phyloP scores from a whole-genome alignment of 2,329 filamentous ascomycete genomes.

The Simplicillium aogashimaense region DNA sequence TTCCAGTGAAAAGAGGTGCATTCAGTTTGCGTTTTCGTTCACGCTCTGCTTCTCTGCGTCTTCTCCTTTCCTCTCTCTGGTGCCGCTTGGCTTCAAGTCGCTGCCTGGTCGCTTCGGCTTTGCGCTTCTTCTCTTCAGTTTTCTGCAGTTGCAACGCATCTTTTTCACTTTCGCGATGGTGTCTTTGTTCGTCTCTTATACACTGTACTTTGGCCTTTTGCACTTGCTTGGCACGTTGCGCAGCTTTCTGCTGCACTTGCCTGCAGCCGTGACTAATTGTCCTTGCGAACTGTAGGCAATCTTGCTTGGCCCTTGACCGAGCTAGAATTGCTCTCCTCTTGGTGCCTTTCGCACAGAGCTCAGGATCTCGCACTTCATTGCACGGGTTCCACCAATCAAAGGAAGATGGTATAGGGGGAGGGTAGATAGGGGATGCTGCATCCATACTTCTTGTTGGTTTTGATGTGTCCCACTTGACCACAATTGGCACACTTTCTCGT shows the following conservation, averaged over 20 bases:
- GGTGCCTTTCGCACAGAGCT: slow-evolving; percentile 4
- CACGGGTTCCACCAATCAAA: slow-evolving; percentile 23
- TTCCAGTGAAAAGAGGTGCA: background rate
- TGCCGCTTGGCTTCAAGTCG: background rate
- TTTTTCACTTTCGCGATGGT: background rate
- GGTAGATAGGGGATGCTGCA: background rate
- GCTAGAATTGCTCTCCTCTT: background rate
- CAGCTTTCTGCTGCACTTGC: slow-evolving; percentile 5
- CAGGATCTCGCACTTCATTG: slow-evolving; percentile 6
- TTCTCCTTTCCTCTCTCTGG: slow-evolving; percentile 1
- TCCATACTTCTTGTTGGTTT: slow-evolving; percentile 93
- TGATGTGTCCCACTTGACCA: slow-evolving; percentile 93
- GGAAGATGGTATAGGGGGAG: slow-evolving; percentile 11
- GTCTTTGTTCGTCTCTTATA: slow-evolving; percentile 6
- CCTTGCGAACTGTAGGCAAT: background rate
- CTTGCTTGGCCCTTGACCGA: too few species aligned
- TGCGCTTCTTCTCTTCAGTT: slow-evolving; percentile 9
- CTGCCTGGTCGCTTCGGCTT: slow-evolving; percentile 8
- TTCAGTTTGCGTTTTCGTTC: background rate
- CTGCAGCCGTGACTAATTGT: background rate
- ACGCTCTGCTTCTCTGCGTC: background rate
- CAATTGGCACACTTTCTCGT: slow-evolving; percentile 95
- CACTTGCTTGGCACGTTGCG: background rate
- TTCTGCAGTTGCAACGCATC: slow-evolving; percentile 2
- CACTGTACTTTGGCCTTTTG: background rate